Base-by-base conservation (phyloP, 108 stramenopile species). In the Pseudonitzschia pungens region DNA sequence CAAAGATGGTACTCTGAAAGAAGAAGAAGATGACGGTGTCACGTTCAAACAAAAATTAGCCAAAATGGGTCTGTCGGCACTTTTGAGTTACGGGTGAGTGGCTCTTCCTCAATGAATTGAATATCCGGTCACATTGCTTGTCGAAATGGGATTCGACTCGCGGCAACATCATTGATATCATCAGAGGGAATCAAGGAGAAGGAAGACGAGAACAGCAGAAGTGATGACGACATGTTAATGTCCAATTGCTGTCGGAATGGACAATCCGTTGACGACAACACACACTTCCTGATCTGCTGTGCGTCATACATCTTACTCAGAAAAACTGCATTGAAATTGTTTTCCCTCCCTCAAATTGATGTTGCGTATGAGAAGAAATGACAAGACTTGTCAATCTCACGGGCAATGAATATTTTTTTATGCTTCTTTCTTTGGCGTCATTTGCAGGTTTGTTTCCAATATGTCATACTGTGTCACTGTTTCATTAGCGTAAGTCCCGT, bases 11-110 rank as follows among this genome's bases (percentile, higher is more conserved):
- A 55, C 22, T 4, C 22, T 26, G 21, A 55, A 55, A 24, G 4
- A 45, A 2, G 57, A 74, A 66, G 20, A 42, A 16, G 82, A 83
- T 31, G 86, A 84, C 29, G 81, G 78, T 44, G 57, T 82, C 43
- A 77, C 77, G 21, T 69, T 79, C 40, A 63, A 67, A 69, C 79
- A 92, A 63, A 75, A 79, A 62, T 70, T 97, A 29, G 81, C 88
- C 45, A 91, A 92, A 73, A 63, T 94, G 74, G 96, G 93, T 4
- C 77, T 92, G 56, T 83, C 88, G 42, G 90, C 88, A 2, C 48
- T 93, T 3, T 72, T 97, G 45, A 88, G 91, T 29, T 97, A 97
- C 79, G 95, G 95, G 45, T 48, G 45, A 48, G 45, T 48, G 5
- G 14, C 14, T 14, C 10, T 14, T 18, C 5, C 14, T 48, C 10